Evolutionary conservation across 1,139 yeast genomes (phyloP), one percentile per base, ranked within the genome.

Genomic region (Scheffersomyces titani): DNA sequence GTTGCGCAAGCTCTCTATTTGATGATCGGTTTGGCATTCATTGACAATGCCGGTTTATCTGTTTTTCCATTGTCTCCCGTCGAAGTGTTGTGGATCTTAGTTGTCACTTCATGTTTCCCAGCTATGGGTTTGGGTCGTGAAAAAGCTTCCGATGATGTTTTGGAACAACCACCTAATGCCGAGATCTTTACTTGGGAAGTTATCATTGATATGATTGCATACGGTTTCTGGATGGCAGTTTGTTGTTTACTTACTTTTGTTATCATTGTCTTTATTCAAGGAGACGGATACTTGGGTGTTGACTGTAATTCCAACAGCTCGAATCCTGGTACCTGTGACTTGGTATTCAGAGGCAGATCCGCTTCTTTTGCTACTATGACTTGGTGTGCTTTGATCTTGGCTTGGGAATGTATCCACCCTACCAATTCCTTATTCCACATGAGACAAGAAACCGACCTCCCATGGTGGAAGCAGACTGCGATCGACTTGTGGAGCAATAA

Each of bases 321-420:
- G 6, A 58, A 63, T 51, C 44, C 56, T 7, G 61, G 61, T 6
- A 63, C 57, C 0, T 92, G 97, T 74, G 68, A 75, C 52, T 75
- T 81, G 62, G 97, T 92, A 5, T 91, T 88, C 76, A 79, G 85
- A 65, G 93, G 94, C 3, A 85, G 98, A 69, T 86, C 97, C 1
- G 85, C 90, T 3, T 83, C 96, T 0, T 92, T 92, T 75, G 91
- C 90, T 3, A 86, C 88, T 6, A 88, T 92, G 88, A 92, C 97
- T 0, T 92, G 97, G 97, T 85, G 96, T 75, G 89, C 96, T 3
- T 82, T 92, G 60, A 73, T 92, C 36, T 78, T 91, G 57, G 97
- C 97, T 1, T 92, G 97, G 97, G 97, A 92, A 73, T 92, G 93
- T 67, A 82, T 91, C 58, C 96, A 91, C 69, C 80, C 89, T 72